These are phyloP conservation scores for Epithemia pelagica DNA, from an alignment of 108 stramenopile genomes.

Conservation along the genomic window DNA sequence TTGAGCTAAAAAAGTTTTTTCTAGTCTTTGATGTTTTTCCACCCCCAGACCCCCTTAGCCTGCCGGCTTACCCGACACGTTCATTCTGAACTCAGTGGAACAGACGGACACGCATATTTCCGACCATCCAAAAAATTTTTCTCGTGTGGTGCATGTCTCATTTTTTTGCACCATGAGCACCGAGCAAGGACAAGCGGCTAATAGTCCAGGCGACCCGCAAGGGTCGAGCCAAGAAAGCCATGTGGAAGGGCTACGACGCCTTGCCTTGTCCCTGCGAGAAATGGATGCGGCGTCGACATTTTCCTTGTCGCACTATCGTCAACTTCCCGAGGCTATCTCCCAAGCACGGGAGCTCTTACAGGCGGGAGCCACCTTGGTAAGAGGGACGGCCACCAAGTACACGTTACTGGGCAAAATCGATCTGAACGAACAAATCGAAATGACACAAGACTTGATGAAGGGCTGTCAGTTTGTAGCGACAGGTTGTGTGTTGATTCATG, in stretches of 20 bases:
- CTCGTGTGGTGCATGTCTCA: too few species aligned
- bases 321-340: slow-evolving; percentile 38
- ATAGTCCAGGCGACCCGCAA: too few species aligned
- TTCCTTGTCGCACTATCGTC: slow-evolving; percentile 36
- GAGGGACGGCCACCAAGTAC: slow-evolving; percentile 75
- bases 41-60: too few species aligned
- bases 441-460: slow-evolving; percentile 45
- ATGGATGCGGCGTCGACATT: neutral
- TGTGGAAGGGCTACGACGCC: neutral
- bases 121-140: too few species aligned
- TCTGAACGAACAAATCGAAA: slow-evolving; percentile 29
- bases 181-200: too few species aligned
- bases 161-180: too few species aligned
- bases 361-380: slow-evolving; percentile 47
- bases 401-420: slow-evolving; percentile 60
- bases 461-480: slow-evolving; percentile 64
- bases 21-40: too few species aligned
- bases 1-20: too few species aligned
- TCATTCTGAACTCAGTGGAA: too few species aligned
- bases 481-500: slow-evolving; percentile 36
- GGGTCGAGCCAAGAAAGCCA: neutral
- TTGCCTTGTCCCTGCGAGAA: neutral
- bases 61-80: too few species aligned
- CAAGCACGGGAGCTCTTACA: slow-evolving; percentile 46
- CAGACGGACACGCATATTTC: too few species aligned